Base-by-base conservation (phyloP, 257 asterid genomes). In the Primulina huaijiensis region DNA sequence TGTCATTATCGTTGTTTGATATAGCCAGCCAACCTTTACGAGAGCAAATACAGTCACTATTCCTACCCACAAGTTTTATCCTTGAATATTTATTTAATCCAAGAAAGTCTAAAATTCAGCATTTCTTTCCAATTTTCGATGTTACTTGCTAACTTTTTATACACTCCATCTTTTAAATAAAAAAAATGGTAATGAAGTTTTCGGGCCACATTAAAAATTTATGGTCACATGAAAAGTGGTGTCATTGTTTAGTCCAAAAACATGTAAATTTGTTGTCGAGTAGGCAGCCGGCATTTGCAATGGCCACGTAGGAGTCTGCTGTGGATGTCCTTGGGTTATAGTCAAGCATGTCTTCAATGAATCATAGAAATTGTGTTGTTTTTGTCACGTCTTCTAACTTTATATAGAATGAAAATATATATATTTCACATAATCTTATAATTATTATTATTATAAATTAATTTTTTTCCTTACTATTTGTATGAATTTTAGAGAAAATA, bases 221-320 rank as follows among this genome's bases (percentile, higher is more conserved):
- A 10, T 34, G 58, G 52, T 37, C 71, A 60, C 68, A 61, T 62
- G 63, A 50, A 56, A 67, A 70, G 73, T 60, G 69, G 16, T 57
- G 70, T 29, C 67, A 66, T 67, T 35, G 46, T 61, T 55, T 67
- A 9, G 43, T 40, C 52, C 34, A 2, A 61, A 25, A 77, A 59
- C 87, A 72, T 70, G 81, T 83, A 76, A 83, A 37, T 58, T 70
- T 16, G 78, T 80, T 77, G 87, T 77, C 85, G 12, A 53, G 74
- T 60, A 60, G 69, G 74, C 67, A 70, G 71, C 72, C 76, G 43
- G 68, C 85, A 79, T 31, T 21, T 68, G 58, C 71, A 56, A 65
- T 67, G 74, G 70, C 79, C 77, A 76, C 68, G 63, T 62, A 62
- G 34, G 64, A 55, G 60, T 31, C 61, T 65, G 30, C 73, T 69